Evolutionary conservation across 768 basidiomycete species (phyloP), one percentile per base, ranked within the genome.

Genomic region (Leccinum truebloodii): DNA sequence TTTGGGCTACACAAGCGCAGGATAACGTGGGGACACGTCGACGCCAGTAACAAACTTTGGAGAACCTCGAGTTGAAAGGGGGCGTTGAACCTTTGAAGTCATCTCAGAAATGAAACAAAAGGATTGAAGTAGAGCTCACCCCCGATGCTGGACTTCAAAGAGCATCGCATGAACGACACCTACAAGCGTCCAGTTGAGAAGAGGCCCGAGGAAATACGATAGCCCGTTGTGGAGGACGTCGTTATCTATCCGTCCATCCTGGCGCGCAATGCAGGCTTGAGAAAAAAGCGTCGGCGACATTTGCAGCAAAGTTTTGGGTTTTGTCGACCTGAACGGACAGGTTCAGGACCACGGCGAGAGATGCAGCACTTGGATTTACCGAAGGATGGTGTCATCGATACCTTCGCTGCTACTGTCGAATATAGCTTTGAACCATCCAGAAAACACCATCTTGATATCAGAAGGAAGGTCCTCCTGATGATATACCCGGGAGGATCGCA

Each of bases 131-230:
- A 52, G 14, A 44, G 67, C 80, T 65, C 65, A 90, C 90, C 77
- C 77, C 61, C 74, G 79, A 34, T 79, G 77, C 57, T 84, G 79
- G 41, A 90, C 79, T 54, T 92, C 89, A 59, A 75, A 79, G 28
- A 86, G 71, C 58, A 93, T 77, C 1, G 80, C 82, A 69, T 82
- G 83, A 57, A 92, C 79, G 12, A 92, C 85, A 3, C 89, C 89
- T 3, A 87, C 86, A 6, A 92, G 80, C 0, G 90, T 92, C 92
- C 92, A 94, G 62, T 83, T 86, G 44, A 94, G 78, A 20, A 93
- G 75, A 0, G 86, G 84, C 5, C 85, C 84, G 22, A 86, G 81
- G 66, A 93, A 92, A 71, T 90, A 93, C 6, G 87, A 86, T 37
- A 92, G 79, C 1, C 92, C 92, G 63, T 88, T 92, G 71, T 81